Base-by-base conservation (phyloP, 2,329 filamentous ascomycete genomes). In the Neoscytalidium dimidiatum region DNA sequence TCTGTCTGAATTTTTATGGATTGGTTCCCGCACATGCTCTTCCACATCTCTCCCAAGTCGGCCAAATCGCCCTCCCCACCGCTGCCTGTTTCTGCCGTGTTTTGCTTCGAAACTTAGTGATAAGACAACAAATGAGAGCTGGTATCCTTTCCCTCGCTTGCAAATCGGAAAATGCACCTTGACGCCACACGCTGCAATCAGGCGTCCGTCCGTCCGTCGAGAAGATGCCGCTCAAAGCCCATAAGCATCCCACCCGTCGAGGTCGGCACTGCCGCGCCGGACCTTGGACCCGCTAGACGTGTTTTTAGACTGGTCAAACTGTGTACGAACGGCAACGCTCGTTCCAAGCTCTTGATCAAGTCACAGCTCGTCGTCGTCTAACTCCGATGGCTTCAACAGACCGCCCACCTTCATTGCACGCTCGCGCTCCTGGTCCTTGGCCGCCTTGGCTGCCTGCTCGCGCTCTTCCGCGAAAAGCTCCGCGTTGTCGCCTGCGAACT, bases 381-480 rank as follows among this genome's bases (percentile, higher is more conserved):
- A 87, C 78, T 99, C 95, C n/a, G 93, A 95, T 57, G 95, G 96
- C 84, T 99, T 98, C 74, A 99, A 84, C 67, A 99, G 84, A 73
- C 96, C 95, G 70, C 95, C 94, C 64, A 99, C 92, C 84, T 97
- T 98, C 81, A 94, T 92, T 68, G 92, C 89, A 70, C 94, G 90
- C 79, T 97, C 92, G 72, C 94, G 89, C 77, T 99, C 96, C 23
- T 92, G 91, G 56, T 90, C 89, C 77, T 94, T 92, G 52, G 91
- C 92, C 71, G 94, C 92, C 69, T 88, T 88, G 67, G 94, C 90
- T 68, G 93, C 92, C 78, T 96, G 91, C 79, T 99, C 95, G 78
- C 96, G 93, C 78, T 99, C 95, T 66, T 97, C 94, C 3, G 91
- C 88, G 79, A 91, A 99, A 9, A 99, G 85, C 75, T 99, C 95